Conservation (phyloP, 192 early-diverging fungal species). For the Podila epicladia region DNA sequence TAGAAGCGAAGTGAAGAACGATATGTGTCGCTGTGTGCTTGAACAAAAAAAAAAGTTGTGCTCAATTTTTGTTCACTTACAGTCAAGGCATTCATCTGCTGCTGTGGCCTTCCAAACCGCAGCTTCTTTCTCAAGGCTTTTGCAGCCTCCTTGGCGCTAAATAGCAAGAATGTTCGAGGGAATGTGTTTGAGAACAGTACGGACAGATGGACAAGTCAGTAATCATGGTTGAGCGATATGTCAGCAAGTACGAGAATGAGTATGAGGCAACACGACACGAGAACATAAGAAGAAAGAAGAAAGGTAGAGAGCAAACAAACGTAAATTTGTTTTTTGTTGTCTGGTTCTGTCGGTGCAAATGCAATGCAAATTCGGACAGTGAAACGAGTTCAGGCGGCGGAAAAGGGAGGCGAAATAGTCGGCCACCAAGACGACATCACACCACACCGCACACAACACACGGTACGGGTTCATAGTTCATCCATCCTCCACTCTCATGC, state of each 20-base stretch:
- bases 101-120: constrained; percentile 20
- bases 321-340: too few species aligned
- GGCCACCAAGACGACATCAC: neutral
- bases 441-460: neutral
- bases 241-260: neutral
- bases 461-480: neutral
- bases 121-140: constrained; percentile 36
- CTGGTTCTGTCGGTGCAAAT: too few species aligned
- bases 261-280: neutral
- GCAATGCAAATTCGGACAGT: too few species aligned
- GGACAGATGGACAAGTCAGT: too few species aligned
- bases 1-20: constrained; percentile 1
- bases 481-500: neutral
- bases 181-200: too few species aligned
- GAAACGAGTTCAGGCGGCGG: too few species aligned
- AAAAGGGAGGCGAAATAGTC: too few species aligned
- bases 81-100: constrained; percentile 41
- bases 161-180: neutral
- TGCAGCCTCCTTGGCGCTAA: constrained; percentile 28
- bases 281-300: too few species aligned
- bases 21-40: neutral
- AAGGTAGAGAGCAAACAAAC: too few species aligned
- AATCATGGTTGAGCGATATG: too few species aligned
- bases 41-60: too few species aligned
- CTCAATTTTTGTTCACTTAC: constrained; percentile 3